Conservation (phyloP, 2,329 filamentous ascomycete species). For the Paradendryphiella salina region DNA sequence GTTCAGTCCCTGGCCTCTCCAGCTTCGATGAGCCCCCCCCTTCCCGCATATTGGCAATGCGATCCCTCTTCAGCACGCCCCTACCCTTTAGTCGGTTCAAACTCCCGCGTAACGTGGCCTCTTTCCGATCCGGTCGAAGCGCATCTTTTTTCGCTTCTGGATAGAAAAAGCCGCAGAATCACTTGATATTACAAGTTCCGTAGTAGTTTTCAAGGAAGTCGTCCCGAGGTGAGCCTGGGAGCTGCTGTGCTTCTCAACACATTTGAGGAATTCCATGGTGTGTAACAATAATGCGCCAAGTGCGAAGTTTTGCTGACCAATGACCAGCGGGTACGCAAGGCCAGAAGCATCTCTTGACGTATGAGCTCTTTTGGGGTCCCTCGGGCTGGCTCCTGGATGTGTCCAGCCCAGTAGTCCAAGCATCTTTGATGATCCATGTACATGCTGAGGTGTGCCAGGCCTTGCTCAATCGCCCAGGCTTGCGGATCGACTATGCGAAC, state of each 20-base stretch:
- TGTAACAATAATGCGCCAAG: not conserved
- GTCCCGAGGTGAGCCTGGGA: constrained; percentile 23
- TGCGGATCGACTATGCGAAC: constrained; percentile 19
- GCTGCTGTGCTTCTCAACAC: constrained; percentile 23
- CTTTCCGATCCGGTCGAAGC: constrained; percentile 17
- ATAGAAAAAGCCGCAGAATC: constrained; percentile 16
- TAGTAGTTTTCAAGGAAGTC: constrained; percentile 13
- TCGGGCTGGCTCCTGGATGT: constrained; percentile 19
- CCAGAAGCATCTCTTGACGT: constrained; percentile 20
- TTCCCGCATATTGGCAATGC: constrained; percentile 3
- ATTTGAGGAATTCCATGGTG: constrained; percentile 27
- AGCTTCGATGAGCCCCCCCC: constrained; percentile 12
- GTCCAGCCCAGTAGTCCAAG: constrained; percentile 18
- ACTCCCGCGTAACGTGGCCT: constrained; percentile 6
- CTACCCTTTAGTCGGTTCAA: not conserved
- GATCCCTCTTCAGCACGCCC: constrained; percentile 2
- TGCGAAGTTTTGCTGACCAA: constrained; percentile 4
- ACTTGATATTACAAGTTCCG: constrained; percentile 21
- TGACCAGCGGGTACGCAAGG: constrained; percentile 23
- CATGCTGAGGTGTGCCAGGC: constrained; percentile 21
- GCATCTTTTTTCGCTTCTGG: constrained; percentile 21
- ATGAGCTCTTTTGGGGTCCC: constrained; percentile 21
- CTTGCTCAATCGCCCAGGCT: constrained; percentile 14
- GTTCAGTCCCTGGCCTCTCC: constrained; percentile 14
- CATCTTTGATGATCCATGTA: constrained; percentile 25